phyloP scores from a whole-genome alignment of 495 filamentous ascomycete species.

The Penicillium lagena region DNA sequence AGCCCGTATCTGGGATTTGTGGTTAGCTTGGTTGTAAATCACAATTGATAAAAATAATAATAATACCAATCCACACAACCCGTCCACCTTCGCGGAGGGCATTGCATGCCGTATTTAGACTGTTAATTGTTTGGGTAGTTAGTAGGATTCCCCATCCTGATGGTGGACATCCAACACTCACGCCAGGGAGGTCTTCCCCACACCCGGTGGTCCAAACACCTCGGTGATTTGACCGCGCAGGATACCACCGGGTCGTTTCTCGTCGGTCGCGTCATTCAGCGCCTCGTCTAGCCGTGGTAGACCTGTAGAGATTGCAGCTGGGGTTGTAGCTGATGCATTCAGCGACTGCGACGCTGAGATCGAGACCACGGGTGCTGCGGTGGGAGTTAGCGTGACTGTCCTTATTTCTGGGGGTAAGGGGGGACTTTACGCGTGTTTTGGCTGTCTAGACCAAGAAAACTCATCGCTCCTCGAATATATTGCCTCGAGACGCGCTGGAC shows the following conservation, averaged over 20 bases:
- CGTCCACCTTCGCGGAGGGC: conserved; percentile 53
- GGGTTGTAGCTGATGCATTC: conserved; percentile 47
- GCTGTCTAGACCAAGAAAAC: conserved; percentile 20
- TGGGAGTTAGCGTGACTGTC: neutral
- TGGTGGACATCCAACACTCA: conserved; percentile 26
- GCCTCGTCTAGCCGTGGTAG: conserved; percentile 54
- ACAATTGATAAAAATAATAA: no score
- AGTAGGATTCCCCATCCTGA: neutral
- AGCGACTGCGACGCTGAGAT: conserved; percentile 83
- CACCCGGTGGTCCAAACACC: conserved; percentile 81
- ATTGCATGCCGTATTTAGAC: conserved; percentile 62
- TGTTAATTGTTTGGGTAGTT: conserved; percentile 19
- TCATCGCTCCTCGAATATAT: no score
- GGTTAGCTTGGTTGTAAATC: no score
- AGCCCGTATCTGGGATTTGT: conserved; percentile 38
- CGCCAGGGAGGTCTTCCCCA: conserved; percentile 83
- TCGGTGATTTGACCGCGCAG: conserved; percentile 77
- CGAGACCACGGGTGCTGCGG: conserved; percentile 61
- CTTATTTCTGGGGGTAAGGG: no score
- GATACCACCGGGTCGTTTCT: conserved; percentile 35
- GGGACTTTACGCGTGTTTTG: conserved; percentile 17
- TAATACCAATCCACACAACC: conserved; percentile 80
- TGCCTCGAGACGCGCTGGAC: no score
- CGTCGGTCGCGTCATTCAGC: conserved; percentile 20
- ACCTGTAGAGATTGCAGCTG: conserved; percentile 58